These are phyloP conservation scores for Clarireedia paspali DNA, from an alignment of 2,329 filamentous ascomycete species.

Conservation along the genomic window DNA sequence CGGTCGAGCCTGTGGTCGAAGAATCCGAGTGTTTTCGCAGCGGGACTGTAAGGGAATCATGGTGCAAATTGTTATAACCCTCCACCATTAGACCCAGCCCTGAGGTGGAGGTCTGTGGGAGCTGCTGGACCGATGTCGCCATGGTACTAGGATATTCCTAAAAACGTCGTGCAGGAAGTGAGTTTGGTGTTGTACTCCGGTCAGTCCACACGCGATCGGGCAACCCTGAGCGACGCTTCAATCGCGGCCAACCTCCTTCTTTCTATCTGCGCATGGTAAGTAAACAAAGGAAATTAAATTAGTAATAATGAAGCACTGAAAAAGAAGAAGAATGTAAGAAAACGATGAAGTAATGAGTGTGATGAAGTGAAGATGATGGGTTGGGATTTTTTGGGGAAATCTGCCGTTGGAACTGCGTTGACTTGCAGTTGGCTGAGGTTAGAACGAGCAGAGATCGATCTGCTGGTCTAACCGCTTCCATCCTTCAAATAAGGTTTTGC, in stretches of 20 bases:
- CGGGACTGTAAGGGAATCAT: conserved; percentile 14
- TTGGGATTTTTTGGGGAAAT: background rate
- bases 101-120: conserved; percentile 10
- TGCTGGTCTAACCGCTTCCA: no score
- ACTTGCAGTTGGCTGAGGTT: no score
- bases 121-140: conserved; percentile 12
- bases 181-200: background rate
- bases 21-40: conserved; percentile 18
- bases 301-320: background rate
- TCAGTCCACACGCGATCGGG: conserved; percentile 7
- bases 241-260: conserved; percentile 3
- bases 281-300: background rate
- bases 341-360: background rate
- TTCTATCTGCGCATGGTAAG: background rate
- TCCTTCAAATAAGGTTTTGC: no score
- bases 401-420: no score
- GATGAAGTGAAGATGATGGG: background rate
- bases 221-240: conserved; percentile 7
- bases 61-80: conserved; percentile 18
- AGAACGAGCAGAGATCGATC: no score
- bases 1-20: conserved; percentile 17
- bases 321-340: background rate
- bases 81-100: conserved; percentile 18
- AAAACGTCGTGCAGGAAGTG: background rate
- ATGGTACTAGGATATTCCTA: conserved; percentile 8